A percentile compares a stretch with the other conserved stretches of the same genome.
Conservation (phyloP, 2,329 filamentous ascomycete species). For the Cladophialophora psammophila region DNA sequence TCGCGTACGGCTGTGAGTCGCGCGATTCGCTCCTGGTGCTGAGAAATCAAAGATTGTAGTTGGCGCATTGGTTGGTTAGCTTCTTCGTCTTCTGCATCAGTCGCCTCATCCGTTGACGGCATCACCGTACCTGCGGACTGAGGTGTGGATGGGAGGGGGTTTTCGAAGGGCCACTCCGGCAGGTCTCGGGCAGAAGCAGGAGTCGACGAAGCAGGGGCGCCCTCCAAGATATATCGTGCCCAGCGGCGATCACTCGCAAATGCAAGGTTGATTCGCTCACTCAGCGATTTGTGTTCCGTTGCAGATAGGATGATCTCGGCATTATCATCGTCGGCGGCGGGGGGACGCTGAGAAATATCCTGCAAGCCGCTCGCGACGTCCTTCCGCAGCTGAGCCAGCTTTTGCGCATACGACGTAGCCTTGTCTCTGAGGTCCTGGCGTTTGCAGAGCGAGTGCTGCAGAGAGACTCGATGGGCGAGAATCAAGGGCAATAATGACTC, state of each 20-base stretch:
- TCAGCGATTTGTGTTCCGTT: constrained; percentile 14
- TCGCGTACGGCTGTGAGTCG: constrained; percentile 17
- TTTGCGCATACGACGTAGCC: constrained; percentile 8
- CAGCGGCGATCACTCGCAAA: constrained; percentile 28
- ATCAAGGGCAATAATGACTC: constrained; percentile 67
- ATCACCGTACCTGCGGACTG: background rate
- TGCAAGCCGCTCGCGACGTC: constrained; percentile 8
- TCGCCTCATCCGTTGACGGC: too few species aligned
- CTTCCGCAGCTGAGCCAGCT: background rate
- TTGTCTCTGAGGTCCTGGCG: constrained; percentile 17
- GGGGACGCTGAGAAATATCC: background rate
- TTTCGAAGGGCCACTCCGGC: constrained; percentile 13
- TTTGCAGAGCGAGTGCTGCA: constrained; percentile 52
- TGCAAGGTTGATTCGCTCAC: constrained; percentile 23
- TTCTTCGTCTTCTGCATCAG: background rate
- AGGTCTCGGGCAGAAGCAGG: background rate
- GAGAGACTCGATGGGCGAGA: constrained; percentile 73
- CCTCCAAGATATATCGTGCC: constrained; percentile 26
- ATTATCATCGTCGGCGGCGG: background rate
- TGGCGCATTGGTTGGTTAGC: constrained; percentile 18
- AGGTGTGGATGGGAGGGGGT: background rate
- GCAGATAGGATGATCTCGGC: background rate
- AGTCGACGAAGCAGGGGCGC: background rate
- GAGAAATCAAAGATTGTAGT: constrained; percentile 11
- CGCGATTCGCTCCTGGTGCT: constrained; percentile 7